phyloP scores from a whole-genome alignment of 2,329 filamentous ascomycete genomes.

The Colletotrichum orbiculare region DNA sequence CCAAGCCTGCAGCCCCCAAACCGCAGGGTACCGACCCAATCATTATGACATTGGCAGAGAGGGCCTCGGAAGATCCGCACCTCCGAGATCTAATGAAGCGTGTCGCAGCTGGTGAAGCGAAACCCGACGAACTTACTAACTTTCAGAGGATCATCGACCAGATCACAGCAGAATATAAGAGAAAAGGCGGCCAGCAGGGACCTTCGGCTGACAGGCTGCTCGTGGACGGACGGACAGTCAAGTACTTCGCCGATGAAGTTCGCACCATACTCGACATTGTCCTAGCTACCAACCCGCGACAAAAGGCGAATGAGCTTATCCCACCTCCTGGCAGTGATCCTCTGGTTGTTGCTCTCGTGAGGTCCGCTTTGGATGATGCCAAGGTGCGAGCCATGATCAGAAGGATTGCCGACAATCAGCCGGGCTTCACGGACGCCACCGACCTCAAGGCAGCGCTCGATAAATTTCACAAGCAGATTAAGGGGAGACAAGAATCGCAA shows the following conservation, averaged over 20 bases:
- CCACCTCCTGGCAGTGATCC: slow-evolving; percentile 66
- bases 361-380: slow-evolving; percentile 65
- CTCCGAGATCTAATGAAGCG: slow-evolving; percentile 85
- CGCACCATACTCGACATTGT: slow-evolving; percentile 68
- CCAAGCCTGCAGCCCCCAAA: slow-evolving; percentile 32
- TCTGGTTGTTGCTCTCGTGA: slow-evolving; percentile 67
- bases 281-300: slow-evolving; percentile 66
- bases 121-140: slow-evolving; percentile 75
- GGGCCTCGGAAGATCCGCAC: slow-evolving; percentile 77
- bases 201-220: slow-evolving; percentile 66
- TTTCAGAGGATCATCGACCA: slow-evolving; percentile 87
- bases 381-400: slow-evolving; percentile 62
- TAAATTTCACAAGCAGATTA: slow-evolving; percentile 50
- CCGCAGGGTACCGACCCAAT: slow-evolving; percentile 62
- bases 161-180: slow-evolving; percentile 71
- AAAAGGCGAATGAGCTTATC: slow-evolving; percentile 63
- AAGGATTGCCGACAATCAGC: slow-evolving; percentile 63
- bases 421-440: slow-evolving; percentile 62
- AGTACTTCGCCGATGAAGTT: slow-evolving; percentile 70
- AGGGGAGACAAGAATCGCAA: slow-evolving; percentile 43
- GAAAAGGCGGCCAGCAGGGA: slow-evolving; percentile 60
- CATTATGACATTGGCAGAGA: slow-evolving; percentile 81
- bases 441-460: slow-evolving; percentile 67
- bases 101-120: slow-evolving; percentile 78
- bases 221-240: slow-evolving; percentile 66